Conservation (phyloP, 306 rosid species). For the Malus asiatica region DNA sequence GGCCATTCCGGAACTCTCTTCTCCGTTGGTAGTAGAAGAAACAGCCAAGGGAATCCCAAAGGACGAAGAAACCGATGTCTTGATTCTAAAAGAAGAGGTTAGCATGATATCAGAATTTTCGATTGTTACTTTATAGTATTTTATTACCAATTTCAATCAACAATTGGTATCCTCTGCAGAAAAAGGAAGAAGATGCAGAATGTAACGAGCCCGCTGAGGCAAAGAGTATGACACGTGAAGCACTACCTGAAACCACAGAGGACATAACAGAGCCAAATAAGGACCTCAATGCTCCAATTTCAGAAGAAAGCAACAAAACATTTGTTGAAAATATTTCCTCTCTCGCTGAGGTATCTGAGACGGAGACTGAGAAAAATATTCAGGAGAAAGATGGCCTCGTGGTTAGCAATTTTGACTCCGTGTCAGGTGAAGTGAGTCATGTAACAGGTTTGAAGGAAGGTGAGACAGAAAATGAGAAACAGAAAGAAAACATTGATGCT, state of each 20-base stretch:
- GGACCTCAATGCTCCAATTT: slow-evolving; percentile 2
- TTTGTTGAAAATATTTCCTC: not conserved
- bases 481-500: not conserved
- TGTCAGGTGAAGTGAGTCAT: not conserved
- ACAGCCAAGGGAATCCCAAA: slow-evolving; percentile 3
- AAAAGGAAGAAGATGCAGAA: slow-evolving; percentile 7
- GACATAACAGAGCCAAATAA: slow-evolving; percentile 4
- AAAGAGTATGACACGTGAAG: slow-evolving; percentile 1
- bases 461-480: slow-evolving; percentile 1
- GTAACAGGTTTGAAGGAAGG: slow-evolving; percentile 13
- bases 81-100: slow-evolving; percentile 16
- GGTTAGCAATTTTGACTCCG: not conserved
- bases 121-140: not conserved
- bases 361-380: not conserved
- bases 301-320: slow-evolving; percentile 5
- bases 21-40: slow-evolving; percentile 3
- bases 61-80: slow-evolving; percentile 4
- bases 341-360: not conserved
- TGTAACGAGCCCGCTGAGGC: slow-evolving; percentile 12
- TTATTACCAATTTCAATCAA: not conserved
- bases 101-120: not conserved
- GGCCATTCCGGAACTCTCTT: not conserved
- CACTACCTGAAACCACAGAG: slow-evolving; percentile 3
- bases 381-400: not conserved
- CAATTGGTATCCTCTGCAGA: slow-evolving; percentile 4